Base-by-base conservation (phyloP, 345 rosid species). In the Eucalyptus sp. region DNA sequence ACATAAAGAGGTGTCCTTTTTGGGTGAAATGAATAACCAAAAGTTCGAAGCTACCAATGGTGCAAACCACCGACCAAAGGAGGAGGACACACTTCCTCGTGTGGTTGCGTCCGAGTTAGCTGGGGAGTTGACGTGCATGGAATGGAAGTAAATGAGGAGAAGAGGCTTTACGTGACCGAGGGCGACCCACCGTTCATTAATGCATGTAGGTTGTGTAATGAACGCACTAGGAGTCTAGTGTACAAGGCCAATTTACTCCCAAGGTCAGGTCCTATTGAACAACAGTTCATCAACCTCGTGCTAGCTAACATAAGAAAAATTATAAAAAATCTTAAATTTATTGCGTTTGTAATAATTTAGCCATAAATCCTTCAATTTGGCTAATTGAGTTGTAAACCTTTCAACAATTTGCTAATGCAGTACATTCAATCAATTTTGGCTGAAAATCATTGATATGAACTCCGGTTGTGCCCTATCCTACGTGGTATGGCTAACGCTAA, bases 381-480 rank as follows among this genome's bases (percentile, higher is more conserved):
- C 10, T 33, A n/a, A 66, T 66, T 66, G 17, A 4, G 5, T 66
- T 0, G 2, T 13, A n/a, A 14, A 14, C 5, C 1, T 68, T 37
- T 17, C 1, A 6, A 68, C 2, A 4, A 68, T 33, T 8, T 31
- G 80, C 13, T 10, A 68, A 33, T 33, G 2, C 0, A 68, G 2
- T 17, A 18, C 11, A 16, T 33, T 3, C 1, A 6, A 20, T 7
- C 1, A 33, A 31, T 17, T 68, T 68, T 8, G 7, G 1, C 0
- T 4, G 1, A 3, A 17, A 68, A 68, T 2, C 7, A 17, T 0
- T 5, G 13, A 68, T 2, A 8, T 16, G 0, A 6, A 18, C 2
- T 10, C 2, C 1, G 0, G 5, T 2, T 0, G 0, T 51, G 22
- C 56, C 1, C 6, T 3, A 3, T 31, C 0, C 0, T 68, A 33